Percentiles rank a stretch among this genome's conserved stretches.
These are phyloP conservation scores for Gossypium thurberi DNA, from an alignment of 345 rosid genomes.

Conservation along the genomic window DNA sequence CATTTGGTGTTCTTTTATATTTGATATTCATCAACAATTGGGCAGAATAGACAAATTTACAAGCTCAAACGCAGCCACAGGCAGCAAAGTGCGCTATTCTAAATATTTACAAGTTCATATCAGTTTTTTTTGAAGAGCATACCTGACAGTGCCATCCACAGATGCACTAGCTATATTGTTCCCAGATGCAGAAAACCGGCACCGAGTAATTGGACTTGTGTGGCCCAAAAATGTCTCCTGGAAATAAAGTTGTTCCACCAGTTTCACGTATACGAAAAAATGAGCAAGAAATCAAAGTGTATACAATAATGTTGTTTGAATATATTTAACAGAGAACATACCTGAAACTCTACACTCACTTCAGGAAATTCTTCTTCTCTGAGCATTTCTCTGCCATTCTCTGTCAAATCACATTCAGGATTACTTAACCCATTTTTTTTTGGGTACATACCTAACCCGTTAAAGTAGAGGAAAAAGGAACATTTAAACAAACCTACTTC, in stretches of 20 bases:
- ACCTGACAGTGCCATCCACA: slow-evolving; percentile 76
- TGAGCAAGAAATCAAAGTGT: neutral
- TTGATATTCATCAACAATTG: neutral
- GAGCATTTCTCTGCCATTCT: slow-evolving; percentile 28
- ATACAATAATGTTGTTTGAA: neutral
- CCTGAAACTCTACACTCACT: slow-evolving; percentile 68
- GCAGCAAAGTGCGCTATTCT: neutral
- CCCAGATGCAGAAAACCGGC: slow-evolving; percentile 73
- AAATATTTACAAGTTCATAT: slow-evolving; percentile 2
- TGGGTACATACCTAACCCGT: neutral
- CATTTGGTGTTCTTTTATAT: neutral
- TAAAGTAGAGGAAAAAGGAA: neutral
- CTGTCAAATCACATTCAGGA: slow-evolving; percentile 27
- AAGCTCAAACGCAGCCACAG: neutral
- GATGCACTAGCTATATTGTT: slow-evolving; percentile 76
- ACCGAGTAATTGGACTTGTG: slow-evolving; percentile 61
- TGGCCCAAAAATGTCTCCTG: slow-evolving; percentile 74
- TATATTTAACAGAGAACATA: slow-evolving; percentile 14
- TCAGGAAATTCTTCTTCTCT: slow-evolving; percentile 59
- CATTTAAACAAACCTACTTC: neutral
- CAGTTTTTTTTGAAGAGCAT: slow-evolving; percentile 8
- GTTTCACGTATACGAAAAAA: neutral
- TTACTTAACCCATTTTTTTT: neutral
- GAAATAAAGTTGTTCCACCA: slow-evolving; percentile 1
- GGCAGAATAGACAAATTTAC: neutral